Evolutionary conservation across 2,329 filamentous ascomycete species (phyloP), one percentile per base, ranked within the genome.

Genomic region (Trichoderma sp.): DNA sequence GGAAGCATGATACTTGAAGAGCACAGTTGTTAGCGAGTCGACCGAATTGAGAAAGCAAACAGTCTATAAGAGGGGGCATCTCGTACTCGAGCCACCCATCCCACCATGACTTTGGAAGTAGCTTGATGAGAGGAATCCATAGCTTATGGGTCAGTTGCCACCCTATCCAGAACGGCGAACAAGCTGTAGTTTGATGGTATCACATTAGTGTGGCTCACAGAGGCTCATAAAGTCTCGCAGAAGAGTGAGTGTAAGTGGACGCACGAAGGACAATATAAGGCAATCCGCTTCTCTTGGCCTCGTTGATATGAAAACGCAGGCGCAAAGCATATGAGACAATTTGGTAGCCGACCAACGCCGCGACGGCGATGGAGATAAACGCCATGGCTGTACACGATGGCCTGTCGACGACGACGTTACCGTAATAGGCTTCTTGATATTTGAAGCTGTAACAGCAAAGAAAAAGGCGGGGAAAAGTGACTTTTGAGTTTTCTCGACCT

Each of bases 61-160:
- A 49, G 47, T 19, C n/a, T 13, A 11, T 19, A 49, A 13, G 21
- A 24, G 10, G 5, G 21, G 47, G 10, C 47, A 37, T 37, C 52
- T 76, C 88, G 72, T 82, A 91, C 89, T 86, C 83, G 56, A 91
- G 76, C 85, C 89, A 89, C 63, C 82, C 74, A 67, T 88, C 82
- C 79, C 86, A 89, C 78, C 82, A 85, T 19, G 82, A 80, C 55
- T 79, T 79, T 0, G 90, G 90, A 0, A 91, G 79, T 16, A 78
- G 74, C 69, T 82, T 83, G 72, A 91, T 81, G 16, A 91, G 68
- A 3, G 86, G 86, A 13, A 88, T 74, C 84, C 84, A 89, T 52
- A 89, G 70, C 62, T 77, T 77, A 72, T 84, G 81, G 2, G 86
- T 85, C 31, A 89, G 74, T 68, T 89, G 82, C 86, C 88, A 91